Percentiles rank a stretch among this genome's conserved stretches.
These are phyloP conservation scores for Hymenoscyphus linearis DNA, from an alignment of 2,329 filamentous ascomycete species.

Conservation along the genomic window DNA sequence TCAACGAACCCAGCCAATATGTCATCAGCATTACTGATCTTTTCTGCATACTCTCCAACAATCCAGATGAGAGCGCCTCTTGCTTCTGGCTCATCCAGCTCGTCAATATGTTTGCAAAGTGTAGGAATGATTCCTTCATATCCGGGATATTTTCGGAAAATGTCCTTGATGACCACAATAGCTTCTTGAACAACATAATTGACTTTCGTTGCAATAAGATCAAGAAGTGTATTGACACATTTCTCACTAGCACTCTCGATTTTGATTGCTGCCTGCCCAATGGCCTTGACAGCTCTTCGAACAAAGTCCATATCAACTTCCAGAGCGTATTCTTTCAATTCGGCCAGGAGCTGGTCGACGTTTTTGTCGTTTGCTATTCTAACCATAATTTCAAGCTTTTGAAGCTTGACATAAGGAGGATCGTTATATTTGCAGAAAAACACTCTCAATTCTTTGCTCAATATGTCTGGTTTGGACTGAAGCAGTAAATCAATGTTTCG, in stretches of 20 bases:
- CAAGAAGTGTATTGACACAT: conserved; percentile 88
- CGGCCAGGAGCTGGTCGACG: conserved; percentile 87
- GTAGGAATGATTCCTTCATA: conserved; percentile 98
- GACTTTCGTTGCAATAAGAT: conserved; percentile 94
- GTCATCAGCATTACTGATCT: conserved; percentile 97
- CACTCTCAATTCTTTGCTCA: conserved; percentile 94
- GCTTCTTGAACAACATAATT: conserved; percentile 99
- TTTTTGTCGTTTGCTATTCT: conserved; percentile 97
- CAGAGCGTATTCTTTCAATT: conserved; percentile 94
- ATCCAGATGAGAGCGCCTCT: conserved; percentile 95
- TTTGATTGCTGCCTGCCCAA: conserved; percentile 97
- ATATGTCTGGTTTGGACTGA: conserved; percentile 91
- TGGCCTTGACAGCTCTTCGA: conserved; percentile 86
- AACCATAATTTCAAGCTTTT: conserved; percentile 99
- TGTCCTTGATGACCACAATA: conserved; percentile 98
- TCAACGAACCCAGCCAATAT: conserved; percentile 90
- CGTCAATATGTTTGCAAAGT: conserved; percentile 93
- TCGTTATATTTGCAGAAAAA: conserved; percentile 99
- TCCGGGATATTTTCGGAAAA: conserved; percentile 93
- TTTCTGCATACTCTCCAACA: conserved; percentile 97
- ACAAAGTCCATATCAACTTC: conserved; percentile 99
- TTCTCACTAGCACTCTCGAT: conserved; percentile 93
- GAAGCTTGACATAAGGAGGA: conserved; percentile 92
- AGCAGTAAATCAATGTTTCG: conserved; percentile 93
- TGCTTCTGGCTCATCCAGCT: conserved; percentile 89